Conservation (phyloP, 73 alveolate genomes). For the Tetrahymena malaccensis region DNA sequence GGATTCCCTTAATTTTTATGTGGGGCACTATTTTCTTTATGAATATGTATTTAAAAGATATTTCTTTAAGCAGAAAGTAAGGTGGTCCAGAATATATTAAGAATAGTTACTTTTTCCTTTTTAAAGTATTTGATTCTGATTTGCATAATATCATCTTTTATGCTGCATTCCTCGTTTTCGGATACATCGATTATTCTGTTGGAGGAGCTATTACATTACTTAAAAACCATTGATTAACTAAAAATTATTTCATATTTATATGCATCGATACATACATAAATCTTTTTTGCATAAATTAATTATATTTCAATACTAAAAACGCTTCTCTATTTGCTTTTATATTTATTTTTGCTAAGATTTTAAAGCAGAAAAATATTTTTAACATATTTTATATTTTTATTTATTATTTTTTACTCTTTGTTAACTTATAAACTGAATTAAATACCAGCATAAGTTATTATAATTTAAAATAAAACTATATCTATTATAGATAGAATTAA, state of each 20-base stretch:
- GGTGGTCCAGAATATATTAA: constrained; percentile 81
- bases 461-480: no score
- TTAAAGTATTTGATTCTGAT: neutral
- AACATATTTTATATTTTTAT: no score
- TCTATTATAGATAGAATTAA: no score
- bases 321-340: no score
- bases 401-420: no score
- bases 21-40: constrained; percentile 65
- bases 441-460: no score
- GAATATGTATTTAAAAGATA: constrained; percentile 71
- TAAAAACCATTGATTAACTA: neutral
- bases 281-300: neutral
- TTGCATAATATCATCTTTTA: neutral
- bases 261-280: no score
- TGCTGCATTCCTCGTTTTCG: neutral
- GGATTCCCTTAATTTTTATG: constrained; percentile 46
- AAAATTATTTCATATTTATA: neutral
- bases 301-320: no score
- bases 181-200: neutral
- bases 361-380: no score
- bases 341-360: no score
- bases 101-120: neutral
- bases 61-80: constrained; percentile 59
- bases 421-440: no score
- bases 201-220: neutral